phyloP scores from a whole-genome alignment of 2,329 filamentous ascomycete species.

The Alternaria sp. region DNA sequence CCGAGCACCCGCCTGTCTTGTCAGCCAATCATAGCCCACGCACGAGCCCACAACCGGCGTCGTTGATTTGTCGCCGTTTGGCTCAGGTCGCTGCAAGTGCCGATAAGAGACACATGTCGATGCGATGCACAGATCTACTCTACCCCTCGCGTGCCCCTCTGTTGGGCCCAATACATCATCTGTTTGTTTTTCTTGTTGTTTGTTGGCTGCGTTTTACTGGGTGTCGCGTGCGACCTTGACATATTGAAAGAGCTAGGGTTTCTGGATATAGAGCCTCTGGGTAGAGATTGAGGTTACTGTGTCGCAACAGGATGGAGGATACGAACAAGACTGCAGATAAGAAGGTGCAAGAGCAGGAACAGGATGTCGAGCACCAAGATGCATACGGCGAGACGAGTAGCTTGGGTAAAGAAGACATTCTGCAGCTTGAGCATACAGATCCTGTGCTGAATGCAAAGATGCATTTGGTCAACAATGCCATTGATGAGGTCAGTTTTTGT shows the following conservation, averaged over 20 bases:
- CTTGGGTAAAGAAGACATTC: conserved; percentile 59
- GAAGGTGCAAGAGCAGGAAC: conserved; percentile 16
- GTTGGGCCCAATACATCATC: conserved; percentile 1
- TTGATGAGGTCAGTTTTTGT: conserved; percentile 17
- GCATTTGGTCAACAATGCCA: conserved; percentile 70
- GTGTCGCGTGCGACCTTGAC: conserved; percentile 16
- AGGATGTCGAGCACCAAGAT: conserved; percentile 15
- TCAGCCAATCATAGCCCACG: conserved; percentile 12
- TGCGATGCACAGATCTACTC: neutral
- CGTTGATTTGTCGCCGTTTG: conserved; percentile 9
- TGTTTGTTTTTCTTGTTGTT: neutral
- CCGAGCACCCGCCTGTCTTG: conserved; percentile 4
- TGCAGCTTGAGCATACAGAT: conserved; percentile 66
- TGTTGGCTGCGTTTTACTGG: neutral
- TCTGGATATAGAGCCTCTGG: neutral
- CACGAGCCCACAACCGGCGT: neutral
- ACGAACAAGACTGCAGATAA: conserved; percentile 3
- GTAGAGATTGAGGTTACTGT: neutral
- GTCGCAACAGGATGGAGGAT: conserved; percentile 8
- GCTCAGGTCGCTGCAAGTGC: neutral
- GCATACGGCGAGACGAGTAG: conserved; percentile 21
- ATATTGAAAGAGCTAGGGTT: neutral
- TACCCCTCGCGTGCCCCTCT: conserved; percentile 10
- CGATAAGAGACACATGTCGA: neutral
- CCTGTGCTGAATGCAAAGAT: conserved; percentile 71